These are phyloP conservation scores for Amylocystis lapponica DNA, from an alignment of 768 basidiomycete species.

Conservation along the genomic window DNA sequence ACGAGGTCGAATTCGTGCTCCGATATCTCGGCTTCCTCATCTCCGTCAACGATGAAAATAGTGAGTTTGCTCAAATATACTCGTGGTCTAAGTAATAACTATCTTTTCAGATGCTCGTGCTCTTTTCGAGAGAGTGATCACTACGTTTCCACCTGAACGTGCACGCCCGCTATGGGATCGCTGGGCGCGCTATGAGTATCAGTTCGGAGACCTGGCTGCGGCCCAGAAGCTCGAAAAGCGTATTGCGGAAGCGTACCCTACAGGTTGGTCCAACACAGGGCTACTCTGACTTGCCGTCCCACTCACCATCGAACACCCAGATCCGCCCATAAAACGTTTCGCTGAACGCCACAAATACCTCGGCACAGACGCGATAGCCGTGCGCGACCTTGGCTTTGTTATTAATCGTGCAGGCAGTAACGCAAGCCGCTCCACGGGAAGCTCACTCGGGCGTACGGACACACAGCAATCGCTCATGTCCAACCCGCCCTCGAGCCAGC, in stretches of 20 bases:
- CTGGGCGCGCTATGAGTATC: conserved; percentile 94
- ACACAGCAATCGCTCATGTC: conserved; percentile 27
- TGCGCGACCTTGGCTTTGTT: conserved; percentile 82
- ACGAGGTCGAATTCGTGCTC: conserved; percentile 80
- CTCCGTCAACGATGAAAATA: conserved; percentile 91
- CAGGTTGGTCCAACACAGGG: conserved; percentile 43
- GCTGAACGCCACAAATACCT: conserved; percentile 82
- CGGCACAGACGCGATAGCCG: conserved; percentile 83
- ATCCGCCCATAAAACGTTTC: conserved; percentile 86
- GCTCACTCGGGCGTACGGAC: conserved; percentile 28
- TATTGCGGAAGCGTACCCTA: conserved; percentile 82
- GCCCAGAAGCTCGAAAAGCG: conserved; percentile 86
- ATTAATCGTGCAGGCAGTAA: conserved; percentile 28
- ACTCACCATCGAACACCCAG: conserved; percentile 33
- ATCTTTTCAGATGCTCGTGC: conserved; percentile 78
- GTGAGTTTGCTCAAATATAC: conserved; percentile 42
- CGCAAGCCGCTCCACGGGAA: conserved; percentile 15
- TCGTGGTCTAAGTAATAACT: conserved; percentile 7
- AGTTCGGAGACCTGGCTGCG: conserved; percentile 87
- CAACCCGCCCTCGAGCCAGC: conserved; percentile 9
- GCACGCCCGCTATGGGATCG: conserved; percentile 91
- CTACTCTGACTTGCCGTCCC: neutral
- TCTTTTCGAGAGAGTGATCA: conserved; percentile 85
- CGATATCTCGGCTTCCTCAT: conserved; percentile 92
- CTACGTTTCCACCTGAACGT: conserved; percentile 68